Base-by-base conservation (phyloP, 2,329 filamentous ascomycete species). In the Xylaria sp. region DNA sequence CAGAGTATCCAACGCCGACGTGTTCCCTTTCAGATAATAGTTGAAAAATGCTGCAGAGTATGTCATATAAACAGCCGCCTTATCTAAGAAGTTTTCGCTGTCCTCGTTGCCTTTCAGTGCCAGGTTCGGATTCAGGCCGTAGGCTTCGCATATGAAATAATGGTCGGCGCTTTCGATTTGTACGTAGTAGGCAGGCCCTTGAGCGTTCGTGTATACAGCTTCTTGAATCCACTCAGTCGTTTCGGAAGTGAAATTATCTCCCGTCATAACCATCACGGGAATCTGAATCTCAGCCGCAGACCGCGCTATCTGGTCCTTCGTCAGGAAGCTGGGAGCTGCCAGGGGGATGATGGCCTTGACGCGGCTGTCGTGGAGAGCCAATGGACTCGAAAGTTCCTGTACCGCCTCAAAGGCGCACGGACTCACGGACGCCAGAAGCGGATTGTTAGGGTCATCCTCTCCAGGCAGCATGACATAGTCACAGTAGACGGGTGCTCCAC, bases 31-130 rank as follows among this genome's bases (percentile, higher is more conserved):
- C 8, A 72, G n/a, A 46, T 72, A 67, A 25, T 41, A 50, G 50
- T 72, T 50, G 54, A 72, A 72, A 46, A 72, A 72, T 3, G 69
- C 67, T 1, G 64, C 57, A n/a, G 69, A 72, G 52, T 71, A 71
- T 3, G 52, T 63, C 69, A 69, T 72, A 25, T 72, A 72, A 6
- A 69, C 69, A 15, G 69, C 69, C 3, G 69, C 69, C 56, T 72
- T 72, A 8, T 69, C 69, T n/a, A 67, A 39, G 54, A 72, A 72
- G 18, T 67, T 63, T 1, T 51, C 66, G 10, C 41, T 58, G 58
- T 71, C 69, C 8, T 65, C 58, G 23, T n/a, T 5, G 1, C 57
- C 54, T 25, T 63, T 68, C 1, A 31, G 15, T 9, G 62, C 31
- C 23, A 71, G n/a, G n/a, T 63, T 48, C 12, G 69, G 67, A 20